These are phyloP conservation scores for Fusarium nodosum DNA, from an alignment of 2,329 filamentous ascomycete genomes.

Conservation along the genomic window DNA sequence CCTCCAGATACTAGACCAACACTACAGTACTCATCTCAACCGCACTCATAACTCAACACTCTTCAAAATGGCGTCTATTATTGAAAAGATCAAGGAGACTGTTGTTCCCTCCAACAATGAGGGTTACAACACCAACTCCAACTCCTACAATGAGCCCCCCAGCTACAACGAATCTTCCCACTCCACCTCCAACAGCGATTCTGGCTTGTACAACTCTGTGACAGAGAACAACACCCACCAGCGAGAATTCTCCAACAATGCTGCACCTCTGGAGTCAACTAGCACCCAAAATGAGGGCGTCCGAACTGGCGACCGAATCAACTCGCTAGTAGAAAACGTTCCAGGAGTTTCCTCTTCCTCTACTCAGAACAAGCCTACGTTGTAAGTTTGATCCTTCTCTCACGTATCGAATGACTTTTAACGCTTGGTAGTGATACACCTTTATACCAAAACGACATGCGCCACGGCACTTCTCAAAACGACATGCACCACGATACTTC, in stretches of 20 bases:
- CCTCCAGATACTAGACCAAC: not conserved
- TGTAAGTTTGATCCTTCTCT: not conserved
- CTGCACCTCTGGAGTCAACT: not conserved
- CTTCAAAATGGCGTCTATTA: slow-evolving; percentile 35
- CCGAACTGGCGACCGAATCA: slow-evolving; percentile 29
- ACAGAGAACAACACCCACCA: slow-evolving; percentile 20
- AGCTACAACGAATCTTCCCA: not conserved
- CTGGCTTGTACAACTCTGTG: not conserved
- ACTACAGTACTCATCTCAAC: not conserved
- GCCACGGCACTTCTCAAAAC: not conserved
- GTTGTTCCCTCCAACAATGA: slow-evolving; percentile 20
- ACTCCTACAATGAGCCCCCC: not conserved
- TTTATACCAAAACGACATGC: slow-evolving; percentile 2
- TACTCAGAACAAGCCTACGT: slow-evolving; percentile 6
- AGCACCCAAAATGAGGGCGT: slow-evolving; percentile 21
- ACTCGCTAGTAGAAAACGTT: slow-evolving; percentile 30
- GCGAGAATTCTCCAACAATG: not conserved
- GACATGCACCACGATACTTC: not conserved
- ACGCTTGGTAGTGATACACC: too few species aligned
- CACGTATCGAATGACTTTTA: too few species aligned
- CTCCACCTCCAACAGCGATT: not conserved
- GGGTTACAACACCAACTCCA: slow-evolving; percentile 8
- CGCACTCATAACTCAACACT: not conserved
- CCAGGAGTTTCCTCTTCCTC: slow-evolving; percentile 21
- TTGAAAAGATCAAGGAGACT: slow-evolving; percentile 44